Evolutionary conservation across 371 early-diverging fungal genomes (phyloP).

Genomic region (Phascolomyces articulosus): DNA sequence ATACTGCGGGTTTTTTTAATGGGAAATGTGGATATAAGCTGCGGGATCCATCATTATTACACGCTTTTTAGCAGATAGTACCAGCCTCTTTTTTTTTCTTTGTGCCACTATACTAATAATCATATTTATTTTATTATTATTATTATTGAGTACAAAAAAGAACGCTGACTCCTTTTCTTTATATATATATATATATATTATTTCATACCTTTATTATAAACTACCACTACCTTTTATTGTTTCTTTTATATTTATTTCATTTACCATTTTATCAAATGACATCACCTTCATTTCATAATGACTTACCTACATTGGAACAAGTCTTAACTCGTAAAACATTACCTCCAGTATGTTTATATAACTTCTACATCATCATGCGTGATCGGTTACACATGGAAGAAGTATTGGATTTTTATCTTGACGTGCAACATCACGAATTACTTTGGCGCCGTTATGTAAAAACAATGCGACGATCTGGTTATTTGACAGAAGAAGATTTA

Average conservation of each 20-base stretch:
- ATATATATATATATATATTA: no score
- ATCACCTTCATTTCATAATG: constrained; percentile 9
- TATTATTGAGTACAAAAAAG: no score
- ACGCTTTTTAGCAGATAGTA: no score
- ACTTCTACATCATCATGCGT: constrained; percentile 68
- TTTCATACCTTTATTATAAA: background rate
- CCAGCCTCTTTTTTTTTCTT: no score
- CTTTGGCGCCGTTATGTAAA: constrained; percentile 62
- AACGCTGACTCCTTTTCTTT: no score
- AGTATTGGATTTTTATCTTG: constrained; percentile 70
- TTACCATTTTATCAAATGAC: background rate
- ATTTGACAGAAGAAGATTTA: constrained; percentile 42
- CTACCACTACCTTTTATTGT: no score
- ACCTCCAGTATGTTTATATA: constrained; percentile 72
- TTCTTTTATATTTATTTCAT: background rate
- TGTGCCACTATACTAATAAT: no score
- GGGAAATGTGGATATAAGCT: no score
- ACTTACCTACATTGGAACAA: constrained; percentile 61
- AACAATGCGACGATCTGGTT: constrained; percentile 42
- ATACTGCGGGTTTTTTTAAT: no score
- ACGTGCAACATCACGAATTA: constrained; percentile 66
- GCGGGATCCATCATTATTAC: no score
- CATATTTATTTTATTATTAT: no score
- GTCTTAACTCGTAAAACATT: constrained; percentile 63
- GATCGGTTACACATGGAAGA: constrained; percentile 63